Conservation (phyloP, 441 rosid species). For the Raphanus hybrid region DNA sequence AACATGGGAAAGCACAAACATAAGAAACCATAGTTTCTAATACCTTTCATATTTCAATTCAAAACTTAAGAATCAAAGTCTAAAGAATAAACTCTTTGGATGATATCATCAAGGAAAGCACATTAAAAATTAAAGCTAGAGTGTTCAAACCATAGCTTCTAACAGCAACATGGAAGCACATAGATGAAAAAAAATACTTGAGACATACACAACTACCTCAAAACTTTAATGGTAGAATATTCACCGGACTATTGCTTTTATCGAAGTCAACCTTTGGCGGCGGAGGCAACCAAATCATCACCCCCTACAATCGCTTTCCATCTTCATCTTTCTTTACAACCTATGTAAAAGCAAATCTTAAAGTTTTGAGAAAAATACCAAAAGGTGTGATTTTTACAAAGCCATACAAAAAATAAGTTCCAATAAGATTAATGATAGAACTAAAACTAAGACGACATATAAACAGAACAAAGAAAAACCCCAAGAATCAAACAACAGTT, state of each 20-base stretch:
- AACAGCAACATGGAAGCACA: neutral
- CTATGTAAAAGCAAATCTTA: constrained; percentile 29
- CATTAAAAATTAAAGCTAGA: no score
- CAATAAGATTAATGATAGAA: neutral
- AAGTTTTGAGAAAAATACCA: neutral
- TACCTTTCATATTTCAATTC: no score
- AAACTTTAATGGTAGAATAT: constrained; percentile 70
- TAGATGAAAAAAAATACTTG: no score
- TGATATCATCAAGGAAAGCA: no score
- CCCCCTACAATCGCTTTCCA: constrained; percentile 45
- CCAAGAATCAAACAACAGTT: constrained; percentile 3
- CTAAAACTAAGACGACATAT: neutral
- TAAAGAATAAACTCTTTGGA: no score
- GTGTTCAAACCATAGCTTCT: no score
- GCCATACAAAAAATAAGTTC: neutral
- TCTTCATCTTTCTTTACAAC: constrained; percentile 43
- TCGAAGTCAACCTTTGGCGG: constrained; percentile 54
- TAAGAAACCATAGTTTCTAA: no score
- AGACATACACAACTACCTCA: constrained; percentile 57
- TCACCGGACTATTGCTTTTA: constrained; percentile 45
- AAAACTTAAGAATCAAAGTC: no score
- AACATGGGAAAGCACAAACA: no score
- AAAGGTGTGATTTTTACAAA: neutral
- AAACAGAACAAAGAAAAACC: neutral
- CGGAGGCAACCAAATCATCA: constrained; percentile 85